phyloP scores from a whole-genome alignment of 441 rosid genomes.

The Croton setiger region DNA sequence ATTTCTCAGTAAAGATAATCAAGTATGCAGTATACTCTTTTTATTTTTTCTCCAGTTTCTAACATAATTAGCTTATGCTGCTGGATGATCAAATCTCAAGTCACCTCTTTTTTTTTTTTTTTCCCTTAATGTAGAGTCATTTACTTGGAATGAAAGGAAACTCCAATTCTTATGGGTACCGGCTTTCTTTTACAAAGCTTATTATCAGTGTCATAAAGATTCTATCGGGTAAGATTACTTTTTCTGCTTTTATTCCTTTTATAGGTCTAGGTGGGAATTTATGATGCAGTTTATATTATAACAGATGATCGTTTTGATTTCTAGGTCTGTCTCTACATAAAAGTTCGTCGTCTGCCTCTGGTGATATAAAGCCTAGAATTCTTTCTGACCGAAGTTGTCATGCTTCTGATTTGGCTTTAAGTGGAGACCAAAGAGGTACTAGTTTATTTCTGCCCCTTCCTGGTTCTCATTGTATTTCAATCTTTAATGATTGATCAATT shows the following conservation, averaged over 20 bases:
- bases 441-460: conserved; percentile 12
- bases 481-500: conserved; percentile 19
- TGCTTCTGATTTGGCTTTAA: conserved; percentile 37
- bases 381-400: conserved; percentile 33
- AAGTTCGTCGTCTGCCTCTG: conserved; percentile 27
- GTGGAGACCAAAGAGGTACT: conserved; percentile 50
- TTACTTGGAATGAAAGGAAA: conserved; percentile 64
- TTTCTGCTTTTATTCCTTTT: neutral
- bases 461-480: neutral
- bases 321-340: conserved; percentile 53
- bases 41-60: neutral
- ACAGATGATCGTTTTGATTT: conserved; percentile 28
- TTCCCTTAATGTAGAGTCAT: conserved; percentile 48
- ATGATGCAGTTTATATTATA: conserved; percentile 21
- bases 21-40: conserved; percentile 46
- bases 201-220: conserved; percentile 58
- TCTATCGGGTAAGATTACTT: conserved; percentile 59
- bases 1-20: conserved; percentile 92
- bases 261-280: neutral
- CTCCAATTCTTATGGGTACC: conserved; percentile 37
- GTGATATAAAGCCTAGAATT: conserved; percentile 30
- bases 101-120: conserved; percentile 4
- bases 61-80: conserved; percentile 3
- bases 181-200: conserved; percentile 53
- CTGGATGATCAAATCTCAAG: conserved; percentile 20